Conservation (phyloP, 1,284 basidiomycete species). For the Melampsora americana region DNA sequence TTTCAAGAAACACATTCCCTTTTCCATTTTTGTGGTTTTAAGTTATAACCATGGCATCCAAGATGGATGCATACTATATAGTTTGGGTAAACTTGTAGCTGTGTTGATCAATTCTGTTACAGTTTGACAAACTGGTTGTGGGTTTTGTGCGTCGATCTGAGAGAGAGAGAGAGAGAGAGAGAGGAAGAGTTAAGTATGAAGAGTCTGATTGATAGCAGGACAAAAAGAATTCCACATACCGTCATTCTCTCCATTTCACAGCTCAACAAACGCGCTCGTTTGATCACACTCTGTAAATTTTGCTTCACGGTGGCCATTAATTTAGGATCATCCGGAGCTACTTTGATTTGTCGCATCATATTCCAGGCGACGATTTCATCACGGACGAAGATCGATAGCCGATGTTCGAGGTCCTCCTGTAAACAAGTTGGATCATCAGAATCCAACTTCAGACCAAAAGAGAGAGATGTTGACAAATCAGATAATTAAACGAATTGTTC, state of each 20-base stretch:
- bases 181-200: conserved; percentile 19
- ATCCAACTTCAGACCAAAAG: background rate
- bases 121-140: conserved; percentile 70
- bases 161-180: conserved; percentile 22
- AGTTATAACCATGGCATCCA: conserved; percentile 67
- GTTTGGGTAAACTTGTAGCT: conserved; percentile 59
- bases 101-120: conserved; percentile 76
- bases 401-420: conserved; percentile 81
- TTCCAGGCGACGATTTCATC: conserved; percentile 83
- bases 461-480: conserved; percentile 17
- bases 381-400: conserved; percentile 80
- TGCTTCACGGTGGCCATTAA: conserved; percentile 68
- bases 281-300: conserved; percentile 77
- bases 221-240: conserved; percentile 57
- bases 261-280: conserved; percentile 76
- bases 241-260: conserved; percentile 78
- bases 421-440: too few species aligned
- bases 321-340: conserved; percentile 58
- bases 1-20: too few species aligned
- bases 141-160: conserved; percentile 47
- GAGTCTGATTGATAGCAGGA: background rate
- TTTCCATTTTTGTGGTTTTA: too few species aligned
- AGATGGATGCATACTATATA: conserved; percentile 66
- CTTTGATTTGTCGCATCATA: conserved; percentile 37
- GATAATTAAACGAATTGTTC: conserved; percentile 31